Conservation (phyloP, 2,329 filamentous ascomycete species). For the Bipolaris zeicola region DNA sequence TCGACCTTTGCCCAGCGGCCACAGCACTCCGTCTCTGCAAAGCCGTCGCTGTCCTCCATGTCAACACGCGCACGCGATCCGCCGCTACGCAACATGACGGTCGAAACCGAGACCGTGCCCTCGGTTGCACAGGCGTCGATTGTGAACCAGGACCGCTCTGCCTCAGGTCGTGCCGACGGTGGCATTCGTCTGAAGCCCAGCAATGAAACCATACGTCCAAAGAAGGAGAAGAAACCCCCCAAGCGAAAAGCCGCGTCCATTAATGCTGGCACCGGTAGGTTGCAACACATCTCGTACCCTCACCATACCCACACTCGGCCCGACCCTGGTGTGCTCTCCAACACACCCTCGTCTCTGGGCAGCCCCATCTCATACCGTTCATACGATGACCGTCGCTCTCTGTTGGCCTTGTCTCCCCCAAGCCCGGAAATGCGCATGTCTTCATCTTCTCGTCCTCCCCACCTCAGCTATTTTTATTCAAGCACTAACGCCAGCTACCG, state of each 20-base stretch:
- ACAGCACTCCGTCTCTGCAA: constrained; percentile 58
- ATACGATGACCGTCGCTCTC: constrained; percentile 38
- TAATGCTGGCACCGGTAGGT: constrained; percentile 74
- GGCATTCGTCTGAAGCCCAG: constrained; percentile 86
- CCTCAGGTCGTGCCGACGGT: constrained; percentile 67
- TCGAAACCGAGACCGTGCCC: constrained; percentile 94
- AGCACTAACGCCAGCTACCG: constrained; percentile 45
- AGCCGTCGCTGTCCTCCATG: constrained; percentile 72
- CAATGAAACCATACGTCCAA: constrained; percentile 93
- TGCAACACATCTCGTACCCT: constrained; percentile 43
- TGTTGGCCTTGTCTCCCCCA: constrained; percentile 32
- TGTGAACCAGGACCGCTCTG: constrained; percentile 61
- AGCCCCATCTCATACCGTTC: constrained; percentile 39
- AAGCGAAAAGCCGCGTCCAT: constrained; percentile 75
- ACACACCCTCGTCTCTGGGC: constrained; percentile 36
- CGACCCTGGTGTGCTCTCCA: constrained; percentile 30
- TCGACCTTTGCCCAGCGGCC: constrained; percentile 50
- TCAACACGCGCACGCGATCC: constrained; percentile 70
- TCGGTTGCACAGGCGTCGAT: constrained; percentile 85
- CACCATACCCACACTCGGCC: constrained; percentile 36
- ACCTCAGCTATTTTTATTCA: constrained; percentile 43
- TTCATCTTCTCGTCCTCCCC: constrained; percentile 29
- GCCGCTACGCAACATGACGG: constrained; percentile 89
- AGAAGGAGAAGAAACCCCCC: constrained; percentile 86
- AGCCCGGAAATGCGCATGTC: constrained; percentile 36